Percentiles rank a stretch among this genome's conserved stretches.
phyloP scores from a whole-genome alignment of 2,329 filamentous ascomycete genomes.

The Ophiostoma angusticollis region DNA sequence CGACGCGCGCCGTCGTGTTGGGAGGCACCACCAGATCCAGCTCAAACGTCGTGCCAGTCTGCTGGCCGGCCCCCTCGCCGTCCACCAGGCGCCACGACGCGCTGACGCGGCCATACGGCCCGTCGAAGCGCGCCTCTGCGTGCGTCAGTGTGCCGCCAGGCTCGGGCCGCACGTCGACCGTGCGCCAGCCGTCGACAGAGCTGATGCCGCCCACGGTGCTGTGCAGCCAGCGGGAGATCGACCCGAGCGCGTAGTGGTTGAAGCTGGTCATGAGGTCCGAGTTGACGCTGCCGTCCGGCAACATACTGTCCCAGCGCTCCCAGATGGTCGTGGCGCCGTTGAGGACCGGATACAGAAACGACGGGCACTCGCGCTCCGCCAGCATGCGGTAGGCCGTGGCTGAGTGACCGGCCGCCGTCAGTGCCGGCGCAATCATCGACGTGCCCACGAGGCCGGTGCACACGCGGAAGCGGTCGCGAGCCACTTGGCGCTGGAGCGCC shows the following conservation, averaged over 20 bases:
- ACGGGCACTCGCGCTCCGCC: conserved; percentile 19
- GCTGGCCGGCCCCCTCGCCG: conserved; percentile 8
- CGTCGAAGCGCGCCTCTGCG: conserved; percentile 17
- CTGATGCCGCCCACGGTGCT: conserved; percentile 21
- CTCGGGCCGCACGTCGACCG: conserved; percentile 17
- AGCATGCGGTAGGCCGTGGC: conserved; percentile 23
- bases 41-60: too few relatives aligned
- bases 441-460: conserved; percentile 19
- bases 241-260: conserved; percentile 30
- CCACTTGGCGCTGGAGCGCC: conserved; percentile 5
- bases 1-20: conserved; percentile 10
- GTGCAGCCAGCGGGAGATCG: conserved; percentile 27
- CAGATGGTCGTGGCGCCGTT: conserved; percentile 29
- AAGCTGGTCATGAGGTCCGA: conserved; percentile 27
- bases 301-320: conserved; percentile 30
- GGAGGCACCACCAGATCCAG: conserved; percentile 11
- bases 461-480: conserved; percentile 12
- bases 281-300: conserved; percentile 25
- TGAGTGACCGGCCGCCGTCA: conserved; percentile 1
- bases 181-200: conserved; percentile 20
- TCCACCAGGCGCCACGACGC: conserved; percentile 17
- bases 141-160: conserved; percentile 18
- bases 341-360: conserved; percentile 26
- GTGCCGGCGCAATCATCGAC: conserved; percentile 14
- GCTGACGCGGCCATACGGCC: conserved; percentile 21